Base-by-base conservation (phyloP, 1,284 basidiomycete species). In the Pyrrhoderma lamaoense region DNA sequence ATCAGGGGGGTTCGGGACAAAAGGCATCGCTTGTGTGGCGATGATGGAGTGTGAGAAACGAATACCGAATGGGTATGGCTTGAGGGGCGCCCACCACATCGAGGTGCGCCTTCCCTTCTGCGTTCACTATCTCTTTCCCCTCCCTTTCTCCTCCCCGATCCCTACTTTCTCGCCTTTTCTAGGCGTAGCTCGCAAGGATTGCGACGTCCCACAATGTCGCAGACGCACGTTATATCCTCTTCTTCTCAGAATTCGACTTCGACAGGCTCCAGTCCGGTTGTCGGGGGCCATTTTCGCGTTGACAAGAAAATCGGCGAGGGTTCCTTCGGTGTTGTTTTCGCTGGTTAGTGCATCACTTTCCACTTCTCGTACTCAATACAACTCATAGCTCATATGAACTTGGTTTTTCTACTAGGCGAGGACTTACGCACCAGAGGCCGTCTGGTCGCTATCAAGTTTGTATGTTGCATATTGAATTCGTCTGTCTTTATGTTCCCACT, bases 361-460 rank as follows among this genome's bases (percentile, higher is more conserved):
- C 11, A 11, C 5, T 31, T 5, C 27, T 31, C 5, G 5, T 11
- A 31, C 27, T 31, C 7, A 5, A 31, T 31, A 31, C 11, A 31
- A 31, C 27, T 31, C 2, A 35, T 31, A 37, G 18, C 37, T 21
- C 22, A 35, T 45, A 2, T 37, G 18, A 19, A 31, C 38, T 37
- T 18, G 27, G 38, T 47, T 27, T n/a, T n/a, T n/a, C n/a, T n/a
- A 40, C 31, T 60, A 93, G 92, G 93, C 52, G 85, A 85, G 51
- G 95, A 96, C 69, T 74, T 95, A 57, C 76, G 92, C 60, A 87
- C 90, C 63, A 89, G 79, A 59, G 89, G 54, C 9, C 49, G 53
- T 61, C 92, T 92, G 1, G 92, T 98, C 56, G 95, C 94, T 54
- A 95, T 98, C 76, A 98, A 98, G 80, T 98, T 97, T 70, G 53